Conservation (phyloP, 2,329 filamentous ascomycete species). For the Zymoseptoria brevis region DNA sequence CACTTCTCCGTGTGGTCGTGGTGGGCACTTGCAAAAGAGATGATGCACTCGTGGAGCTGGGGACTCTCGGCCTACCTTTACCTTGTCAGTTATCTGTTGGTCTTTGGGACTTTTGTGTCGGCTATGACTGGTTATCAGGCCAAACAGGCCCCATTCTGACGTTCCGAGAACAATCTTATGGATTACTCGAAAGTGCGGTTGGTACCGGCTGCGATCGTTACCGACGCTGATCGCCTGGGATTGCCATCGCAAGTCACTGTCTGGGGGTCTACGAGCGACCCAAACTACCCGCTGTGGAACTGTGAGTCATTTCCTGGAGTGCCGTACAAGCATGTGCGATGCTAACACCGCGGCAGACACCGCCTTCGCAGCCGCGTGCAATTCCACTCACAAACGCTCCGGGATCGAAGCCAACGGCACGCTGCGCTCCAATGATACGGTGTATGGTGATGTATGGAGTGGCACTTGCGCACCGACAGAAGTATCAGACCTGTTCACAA, state of each 20-base stretch:
- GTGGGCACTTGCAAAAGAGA: not conserved
- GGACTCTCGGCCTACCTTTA: conserved; percentile 3
- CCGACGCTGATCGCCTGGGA: conserved; percentile 1
- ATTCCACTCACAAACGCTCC: not conserved
- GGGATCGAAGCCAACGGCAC: not conserved
- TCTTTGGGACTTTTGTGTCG: conserved; percentile 6
- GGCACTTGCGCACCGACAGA: not conserved
- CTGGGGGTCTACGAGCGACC: not conserved
- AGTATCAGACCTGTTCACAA: not conserved
- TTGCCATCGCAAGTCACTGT: not conserved
- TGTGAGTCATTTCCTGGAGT: not conserved
- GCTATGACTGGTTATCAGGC: conserved; percentile 10
- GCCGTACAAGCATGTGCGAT: not conserved
- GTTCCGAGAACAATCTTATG: not conserved
- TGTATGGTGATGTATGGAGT: not conserved
- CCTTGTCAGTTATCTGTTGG: conserved; percentile 3
- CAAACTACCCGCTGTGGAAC: conserved; percentile 2
- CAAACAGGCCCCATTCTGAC: conserved; percentile 4
- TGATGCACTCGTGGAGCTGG: conserved; percentile 2
- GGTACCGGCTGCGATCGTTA: not conserved
- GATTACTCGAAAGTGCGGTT: not conserved
- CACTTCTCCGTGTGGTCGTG: conserved; percentile 1
- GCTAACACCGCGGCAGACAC: not conserved
- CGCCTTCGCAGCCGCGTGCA: not conserved
- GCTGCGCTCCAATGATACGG: not conserved